Base-by-base conservation (phyloP, 1,284 basidiomycete genomes). In the Sporisorium sorghi region DNA sequence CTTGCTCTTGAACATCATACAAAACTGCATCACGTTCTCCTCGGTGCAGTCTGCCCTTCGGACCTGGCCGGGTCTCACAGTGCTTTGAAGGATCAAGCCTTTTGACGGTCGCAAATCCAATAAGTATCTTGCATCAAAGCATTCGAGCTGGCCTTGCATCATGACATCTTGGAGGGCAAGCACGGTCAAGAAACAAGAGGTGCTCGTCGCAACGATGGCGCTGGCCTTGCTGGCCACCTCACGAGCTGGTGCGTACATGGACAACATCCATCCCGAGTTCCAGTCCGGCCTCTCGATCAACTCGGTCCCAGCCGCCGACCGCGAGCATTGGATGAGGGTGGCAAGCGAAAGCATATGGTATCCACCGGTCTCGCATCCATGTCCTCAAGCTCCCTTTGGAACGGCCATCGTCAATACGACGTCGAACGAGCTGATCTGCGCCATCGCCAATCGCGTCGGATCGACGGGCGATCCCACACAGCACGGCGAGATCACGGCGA, bases 401-500 rank as follows among this genome's bases (percentile, higher is more conserved):
- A 50, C 35, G 1, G 73, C 65, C 10, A 77, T 70, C 15, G 78
- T 77, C 42, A 79, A 79, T 47, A 79, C 78, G 5, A 79, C 78
- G 0, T 64, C 66, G 5, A 62, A 80, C 56, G 78, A 80, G 58
- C 70, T 80, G 26, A 63, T 80, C 24, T 80, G 78, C 42, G 72
- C 70, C 3, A 69, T 72, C 2, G 74, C 74, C 8, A 80, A 80
- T 48, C 53, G 62, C 9, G 77, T 80, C 23, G 69, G 75, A 10
- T 54, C 60, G 9, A 79, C 77, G 1, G 78, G 78, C n/a, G 77
- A 79, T 37, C 78, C 78, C 0, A 65, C 68, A 7, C 54, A 76
- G 49, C 78, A 80, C 42, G 78, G 78, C 32, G 78, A 79, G 39
- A 76, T 80, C 17, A 72, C 61, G 2, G 77, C 76, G 3, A 63